These are phyloP conservation scores for Solanum chacoense DNA, from an alignment of 305 asterid genomes.

Conservation along the genomic window DNA sequence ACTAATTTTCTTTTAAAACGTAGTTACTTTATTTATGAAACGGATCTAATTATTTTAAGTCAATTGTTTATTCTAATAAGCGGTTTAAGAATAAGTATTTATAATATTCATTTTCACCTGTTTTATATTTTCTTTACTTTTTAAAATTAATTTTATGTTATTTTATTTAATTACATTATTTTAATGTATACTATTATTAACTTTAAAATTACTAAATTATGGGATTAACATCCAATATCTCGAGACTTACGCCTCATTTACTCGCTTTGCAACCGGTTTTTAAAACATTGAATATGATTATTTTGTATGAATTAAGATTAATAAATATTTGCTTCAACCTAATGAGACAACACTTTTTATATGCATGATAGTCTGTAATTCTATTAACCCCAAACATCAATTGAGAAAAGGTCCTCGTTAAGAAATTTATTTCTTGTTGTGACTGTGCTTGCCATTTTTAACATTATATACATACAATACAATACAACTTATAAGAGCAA, in stretches of 20 bases:
- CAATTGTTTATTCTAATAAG: neutral
- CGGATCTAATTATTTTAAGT: neutral
- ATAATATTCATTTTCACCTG: neutral
- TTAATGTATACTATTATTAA: too few relatives aligned
- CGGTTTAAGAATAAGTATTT: neutral
- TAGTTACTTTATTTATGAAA: neutral
- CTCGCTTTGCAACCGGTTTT: neutral
- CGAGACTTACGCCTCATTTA: too few relatives aligned
- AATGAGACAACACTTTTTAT: neutral
- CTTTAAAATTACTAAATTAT: too few relatives aligned
- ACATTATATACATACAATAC: neutral
- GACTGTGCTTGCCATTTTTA: neutral
- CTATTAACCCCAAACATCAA: neutral
- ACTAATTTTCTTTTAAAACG: neutral
- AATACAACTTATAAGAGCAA: neutral
- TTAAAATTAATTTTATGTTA: too few relatives aligned
- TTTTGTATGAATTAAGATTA: neutral
- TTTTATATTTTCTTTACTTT: neutral
- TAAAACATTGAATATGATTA: neutral
- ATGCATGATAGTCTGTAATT: neutral
- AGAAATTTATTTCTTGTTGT: neutral
- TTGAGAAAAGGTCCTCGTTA: neutral
- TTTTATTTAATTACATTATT: too few relatives aligned
- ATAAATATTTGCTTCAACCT: neutral
- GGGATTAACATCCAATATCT: too few relatives aligned